Evolutionary conservation across 176 grass and related monocot genomes (phyloP).

Genomic region (Oryza punctata): DNA sequence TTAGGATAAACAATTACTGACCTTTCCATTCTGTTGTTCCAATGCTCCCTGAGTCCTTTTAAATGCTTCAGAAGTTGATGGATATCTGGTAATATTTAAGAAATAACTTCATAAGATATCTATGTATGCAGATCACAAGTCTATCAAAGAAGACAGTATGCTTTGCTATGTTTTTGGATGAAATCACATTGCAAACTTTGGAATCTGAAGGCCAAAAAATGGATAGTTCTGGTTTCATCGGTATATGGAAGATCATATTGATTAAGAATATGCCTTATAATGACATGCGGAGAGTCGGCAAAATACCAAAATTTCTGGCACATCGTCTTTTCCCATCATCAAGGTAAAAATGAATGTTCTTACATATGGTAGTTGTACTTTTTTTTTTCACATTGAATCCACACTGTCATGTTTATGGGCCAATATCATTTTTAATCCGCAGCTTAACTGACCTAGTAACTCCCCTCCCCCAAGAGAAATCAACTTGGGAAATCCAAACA

Average conservation of each 20-base stretch:
- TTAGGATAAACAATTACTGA: neutral
- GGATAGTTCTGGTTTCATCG: constrained; percentile 76
- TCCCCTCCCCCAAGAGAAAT: neutral
- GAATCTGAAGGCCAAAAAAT: constrained; percentile 89
- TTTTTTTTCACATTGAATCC: neutral
- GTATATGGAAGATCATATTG: constrained; percentile 93
- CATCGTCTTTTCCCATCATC: constrained; percentile 92
- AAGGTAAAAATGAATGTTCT: constrained; percentile 56
- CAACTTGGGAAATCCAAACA: neutral
- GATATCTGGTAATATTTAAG: neutral
- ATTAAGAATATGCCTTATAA: constrained; percentile 88
- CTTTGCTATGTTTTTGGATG: constrained; percentile 99
- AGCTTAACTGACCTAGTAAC: neutral
- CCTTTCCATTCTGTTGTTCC: constrained; percentile 1
- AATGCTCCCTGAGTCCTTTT: neutral
- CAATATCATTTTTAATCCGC: neutral
- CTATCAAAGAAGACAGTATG: constrained; percentile 97
- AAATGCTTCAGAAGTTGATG: constrained; percentile 21
- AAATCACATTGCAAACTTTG: constrained; percentile 81
- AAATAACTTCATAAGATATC: constrained; percentile 32
- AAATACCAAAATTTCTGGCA: constrained; percentile 94
- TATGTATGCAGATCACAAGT: constrained; percentile 74
- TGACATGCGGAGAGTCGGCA: constrained; percentile 97
- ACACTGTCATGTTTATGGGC: neutral
- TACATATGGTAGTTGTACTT: neutral